A percentile compares a stretch with the other conserved stretches of the same genome.
phyloP scores from a whole-genome alignment of 305 asterid genomes.

The Solanum hybrid region DNA sequence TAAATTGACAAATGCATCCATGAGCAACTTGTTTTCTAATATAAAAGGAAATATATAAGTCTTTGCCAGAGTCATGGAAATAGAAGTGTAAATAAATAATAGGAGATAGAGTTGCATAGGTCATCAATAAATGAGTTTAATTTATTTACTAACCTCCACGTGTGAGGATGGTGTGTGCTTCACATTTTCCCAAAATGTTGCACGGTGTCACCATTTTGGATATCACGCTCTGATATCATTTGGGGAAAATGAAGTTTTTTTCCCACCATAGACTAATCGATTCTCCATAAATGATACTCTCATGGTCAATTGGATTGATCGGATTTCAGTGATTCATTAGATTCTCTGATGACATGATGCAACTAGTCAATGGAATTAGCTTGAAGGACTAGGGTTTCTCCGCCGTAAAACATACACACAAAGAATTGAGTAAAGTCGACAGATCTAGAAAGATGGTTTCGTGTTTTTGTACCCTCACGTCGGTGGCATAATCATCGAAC shows the following conservation, averaged over 20 bases:
- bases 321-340: not conserved
- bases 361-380: constrained; percentile 44
- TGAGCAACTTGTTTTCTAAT: too few relatives aligned
- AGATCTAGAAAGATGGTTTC: not conserved
- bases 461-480: not conserved
- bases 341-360: constrained; percentile 41
- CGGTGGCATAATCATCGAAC: not conserved
- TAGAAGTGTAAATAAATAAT: too few relatives aligned
- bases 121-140: too few relatives aligned
- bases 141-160: not conserved
- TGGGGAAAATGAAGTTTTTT: constrained; percentile 57
- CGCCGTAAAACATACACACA: constrained; percentile 49
- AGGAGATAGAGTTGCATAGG: too few relatives aligned
- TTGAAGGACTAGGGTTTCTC: constrained; percentile 41
- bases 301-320: not conserved
- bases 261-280: constrained; percentile 53
- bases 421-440: constrained; percentile 49
- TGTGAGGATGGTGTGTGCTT: constrained; percentile 37
- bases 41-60: too few relatives aligned
- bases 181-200: constrained; percentile 56
- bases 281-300: constrained; percentile 26
- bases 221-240: constrained; percentile 36
- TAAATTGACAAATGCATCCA: too few relatives aligned
- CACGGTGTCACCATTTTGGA: constrained; percentile 43
- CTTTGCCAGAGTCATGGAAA: too few relatives aligned